Evolutionary conservation across 2,329 filamentous ascomycete species (phyloP).

Genomic region (Neofusicoccum laricinum): DNA sequence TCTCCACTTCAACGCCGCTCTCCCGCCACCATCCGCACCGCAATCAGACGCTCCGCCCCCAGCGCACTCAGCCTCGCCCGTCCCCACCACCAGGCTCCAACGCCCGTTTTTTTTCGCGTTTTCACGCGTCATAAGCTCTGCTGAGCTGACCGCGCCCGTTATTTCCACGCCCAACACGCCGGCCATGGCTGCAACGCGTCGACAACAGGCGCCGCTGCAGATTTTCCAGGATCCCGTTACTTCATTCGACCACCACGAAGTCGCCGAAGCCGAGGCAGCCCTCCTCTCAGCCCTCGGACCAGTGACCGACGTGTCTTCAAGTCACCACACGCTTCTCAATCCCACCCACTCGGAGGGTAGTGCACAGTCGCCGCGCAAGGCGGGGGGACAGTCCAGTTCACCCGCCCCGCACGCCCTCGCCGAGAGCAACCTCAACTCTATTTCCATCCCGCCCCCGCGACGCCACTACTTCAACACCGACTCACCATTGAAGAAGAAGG

Average conservation of each 20-base stretch:
- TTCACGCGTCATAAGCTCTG: conserved; percentile 38
- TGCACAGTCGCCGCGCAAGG: conserved; percentile 69
- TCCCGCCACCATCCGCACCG: conserved; percentile 10
- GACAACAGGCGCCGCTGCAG: conserved; percentile 52
- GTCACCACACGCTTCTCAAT: conserved; percentile 65
- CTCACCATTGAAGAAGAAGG: conserved; percentile 64
- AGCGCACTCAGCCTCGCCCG: conserved; percentile 1
- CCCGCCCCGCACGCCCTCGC: conserved; percentile 57
- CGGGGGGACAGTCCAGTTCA: conserved; percentile 55
- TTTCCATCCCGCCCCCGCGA: conserved; percentile 65
- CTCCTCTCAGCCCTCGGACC: conserved; percentile 46
- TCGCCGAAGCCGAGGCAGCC: conserved; percentile 50
- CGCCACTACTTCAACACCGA: conserved; percentile 58
- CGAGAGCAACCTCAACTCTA: conserved; percentile 63
- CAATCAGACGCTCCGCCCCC: conserved; percentile 7
- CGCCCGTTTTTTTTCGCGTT: conserved; percentile 34
- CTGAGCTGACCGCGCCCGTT: conserved; percentile 29
- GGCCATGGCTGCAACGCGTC: conserved; percentile 56
- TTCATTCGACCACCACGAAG: conserved; percentile 43
- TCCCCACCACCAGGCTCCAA: conserved; percentile 19
- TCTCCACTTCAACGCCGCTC: conserved; percentile 8
- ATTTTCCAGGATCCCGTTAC: conserved; percentile 56
- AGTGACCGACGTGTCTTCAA: conserved; percentile 47
- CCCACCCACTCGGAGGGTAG: conserved; percentile 53
- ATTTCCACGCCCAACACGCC: conserved; percentile 26